Base-by-base conservation (phyloP, 225 moss, liverwort and hornwort species). In the Thuidium tamariscinum region DNA sequence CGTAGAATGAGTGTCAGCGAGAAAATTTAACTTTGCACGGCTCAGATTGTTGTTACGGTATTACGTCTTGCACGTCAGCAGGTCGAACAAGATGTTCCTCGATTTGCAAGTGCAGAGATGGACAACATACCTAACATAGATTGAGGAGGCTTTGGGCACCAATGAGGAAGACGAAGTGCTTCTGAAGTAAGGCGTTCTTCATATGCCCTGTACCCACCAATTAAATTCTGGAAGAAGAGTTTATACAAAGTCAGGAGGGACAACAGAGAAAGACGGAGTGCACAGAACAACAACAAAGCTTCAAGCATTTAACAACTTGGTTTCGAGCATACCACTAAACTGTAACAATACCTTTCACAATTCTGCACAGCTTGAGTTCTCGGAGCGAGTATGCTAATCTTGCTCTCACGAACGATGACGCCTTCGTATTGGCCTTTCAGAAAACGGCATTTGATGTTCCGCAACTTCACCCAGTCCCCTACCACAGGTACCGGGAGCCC, bases 401-500 rank as follows among this genome's bases (percentile, higher is more conserved):
- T 99, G 91, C 97, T 99, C 88, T 95, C 86, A 77, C 88, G 91
- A 66, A 82, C 83, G 39, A 96, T 87, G 51, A 94, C 69, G 55
- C 93, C 96, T 91, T 97, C 99, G 71, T 94, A 87, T 22, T 91
- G 67, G 73, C 96, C 94, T 55, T 90, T 89, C 44, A 83, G 94
- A 77, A 88, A 86, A 76, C 96, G 92, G 87, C 95, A 95, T 22
- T 82, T 66, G 67, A 99, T 89, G 90, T 99, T 99, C 32, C 99
- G 97, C 72, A 97, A 89, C 89, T 96, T 96, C 81, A 97, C 95
- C 99, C 99, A 97, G 84, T 95, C 95, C 57, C 96, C 99, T 59
- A 90, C 90, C 76, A 93, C 64, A 65, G 94, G 93, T 62, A 91
- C 67, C 76, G 90, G 94, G 51, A 89, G 87, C 13, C 85, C 87